Evolutionary conservation across 2,329 filamentous ascomycete genomes (phyloP), one percentile per base, ranked within the genome.

Genomic region (Ascochyta pisi): DNA sequence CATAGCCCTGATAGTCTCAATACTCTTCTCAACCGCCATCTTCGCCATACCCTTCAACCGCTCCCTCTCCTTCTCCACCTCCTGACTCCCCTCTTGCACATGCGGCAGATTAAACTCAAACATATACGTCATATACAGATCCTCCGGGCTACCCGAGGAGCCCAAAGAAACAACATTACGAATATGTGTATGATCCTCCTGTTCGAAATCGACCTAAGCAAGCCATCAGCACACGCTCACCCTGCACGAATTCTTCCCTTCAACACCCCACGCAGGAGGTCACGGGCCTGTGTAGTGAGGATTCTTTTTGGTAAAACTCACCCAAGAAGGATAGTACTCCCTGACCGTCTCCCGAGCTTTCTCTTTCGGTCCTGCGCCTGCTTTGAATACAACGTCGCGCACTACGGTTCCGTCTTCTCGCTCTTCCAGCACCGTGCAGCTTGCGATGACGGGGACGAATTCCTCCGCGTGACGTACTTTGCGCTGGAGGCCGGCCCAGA

Each of bases 391-490:
- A 0, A 79, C 78, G 4, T 72, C 64, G 6, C 79, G 60, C 43
- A 65, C 68, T 50, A 65, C 69, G 9, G 78, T 68, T 1, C 68
- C 64, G 40, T 73, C 73, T 8, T 66, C 64, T 16, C 73, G 69
- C 31, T 80, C 79, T 15, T 69, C 61, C 0, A 81, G 40, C 0
- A 82, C 77, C 24, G 74, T 67, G 58, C 76, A 79, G n/a, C 55
- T 63, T 10, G 63, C 62, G 53, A 82, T 82, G 3, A 77, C 71
- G 0, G 77, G 73, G 0, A 82, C 77, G 58, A 81, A 82, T 50
- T 79, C 77, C 38, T 80, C 70, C 6, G 79, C 77, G 53, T 73
- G 69, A 4, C 77, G 76, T 59, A 80, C 77, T 65, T 82, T 82
- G 57, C 75, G 71, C 55, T 80, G 75, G 12, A 82, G 73, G 13